Conservation (phyloP, 225 moss, liverwort and hornwort species). For the Antitrichia curtipendula region DNA sequence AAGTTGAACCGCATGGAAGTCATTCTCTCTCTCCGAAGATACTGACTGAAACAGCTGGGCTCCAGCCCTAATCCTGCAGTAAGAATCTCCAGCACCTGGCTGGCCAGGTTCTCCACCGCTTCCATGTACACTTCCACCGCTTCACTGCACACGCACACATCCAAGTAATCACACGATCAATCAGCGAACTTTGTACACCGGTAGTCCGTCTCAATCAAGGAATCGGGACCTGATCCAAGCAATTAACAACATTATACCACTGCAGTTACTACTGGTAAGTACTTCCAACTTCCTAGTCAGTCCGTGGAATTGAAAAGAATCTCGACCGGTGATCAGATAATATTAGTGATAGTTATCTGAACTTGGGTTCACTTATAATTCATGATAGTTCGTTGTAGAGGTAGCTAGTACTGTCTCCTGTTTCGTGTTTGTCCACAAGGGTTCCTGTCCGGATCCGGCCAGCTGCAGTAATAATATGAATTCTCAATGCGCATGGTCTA, state of each 20-base stretch:
- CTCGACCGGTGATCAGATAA: neutral
- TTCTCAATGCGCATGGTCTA: neutral
- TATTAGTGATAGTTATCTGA: neutral
- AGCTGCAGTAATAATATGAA: neutral
- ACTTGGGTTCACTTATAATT: neutral
- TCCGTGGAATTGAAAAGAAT: neutral
- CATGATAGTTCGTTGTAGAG: neutral
- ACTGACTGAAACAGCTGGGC: constrained; percentile 35
- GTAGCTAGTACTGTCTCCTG: neutral
- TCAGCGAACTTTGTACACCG: neutral
- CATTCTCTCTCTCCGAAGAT: constrained; percentile 25
- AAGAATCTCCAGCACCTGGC: constrained; percentile 32
- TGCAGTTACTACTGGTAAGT: neutral
- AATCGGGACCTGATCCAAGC: neutral
- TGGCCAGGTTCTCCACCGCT: constrained; percentile 25
- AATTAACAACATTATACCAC: neutral
- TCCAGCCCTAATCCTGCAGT: constrained; percentile 43
- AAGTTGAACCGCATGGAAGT: constrained; percentile 49
- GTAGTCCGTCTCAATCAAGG: neutral
- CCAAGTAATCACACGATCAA: neutral
- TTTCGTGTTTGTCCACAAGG: neutral
- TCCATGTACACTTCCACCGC: constrained; percentile 41
- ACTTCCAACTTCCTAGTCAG: neutral
- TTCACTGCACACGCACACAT: constrained; percentile 9
- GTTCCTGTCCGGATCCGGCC: neutral